A percentile compares a stretch with the other conserved stretches of the same genome.
Evolutionary conservation across 1,284 basidiomycete species (phyloP).

Genomic region (Ustilago esculenta): DNA sequence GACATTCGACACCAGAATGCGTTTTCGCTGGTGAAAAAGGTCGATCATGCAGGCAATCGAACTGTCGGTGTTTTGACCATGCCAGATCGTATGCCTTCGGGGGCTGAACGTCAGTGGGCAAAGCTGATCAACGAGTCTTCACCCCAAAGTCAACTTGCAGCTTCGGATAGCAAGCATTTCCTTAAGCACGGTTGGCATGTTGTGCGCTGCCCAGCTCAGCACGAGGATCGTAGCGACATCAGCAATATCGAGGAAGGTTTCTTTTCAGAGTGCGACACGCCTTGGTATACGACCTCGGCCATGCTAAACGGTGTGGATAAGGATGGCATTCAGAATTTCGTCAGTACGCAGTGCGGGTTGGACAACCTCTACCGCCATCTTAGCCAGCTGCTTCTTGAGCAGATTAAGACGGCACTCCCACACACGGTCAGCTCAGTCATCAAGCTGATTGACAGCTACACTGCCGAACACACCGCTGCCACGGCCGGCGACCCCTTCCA

Average conservation of each 20-base stretch:
- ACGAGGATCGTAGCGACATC: conserved; percentile 10
- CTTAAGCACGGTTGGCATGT: conserved; percentile 39
- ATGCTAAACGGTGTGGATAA: conserved; percentile 6
- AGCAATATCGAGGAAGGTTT: conserved; percentile 8
- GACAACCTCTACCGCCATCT: conserved; percentile 14
- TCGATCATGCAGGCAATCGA: conserved; percentile 4
- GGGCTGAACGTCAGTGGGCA: conserved; percentile 15
- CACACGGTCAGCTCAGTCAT: neutral
- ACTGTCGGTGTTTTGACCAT: conserved; percentile 34
- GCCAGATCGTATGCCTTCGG: conserved; percentile 24
- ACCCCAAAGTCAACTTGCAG: neutral
- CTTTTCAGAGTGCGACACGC: neutral
- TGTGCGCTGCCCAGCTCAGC: conserved; percentile 20
- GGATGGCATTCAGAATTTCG: conserved; percentile 13
- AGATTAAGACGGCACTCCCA: conserved; percentile 3
- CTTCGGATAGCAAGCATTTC: conserved; percentile 3
- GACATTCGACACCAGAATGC: conserved; percentile 17
- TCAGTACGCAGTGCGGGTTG: conserved; percentile 13
- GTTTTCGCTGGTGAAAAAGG: conserved; percentile 5
- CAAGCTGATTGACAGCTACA: neutral
- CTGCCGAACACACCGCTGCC: neutral
- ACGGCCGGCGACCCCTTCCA: neutral
- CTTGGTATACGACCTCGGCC: conserved; percentile 6
- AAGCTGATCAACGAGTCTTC: conserved; percentile 27
- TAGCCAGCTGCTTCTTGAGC: conserved; percentile 16